Evolutionary conservation across 768 basidiomycete species (phyloP), one percentile per base, ranked within the genome.

Genomic region (Lentinula guzmanii): DNA sequence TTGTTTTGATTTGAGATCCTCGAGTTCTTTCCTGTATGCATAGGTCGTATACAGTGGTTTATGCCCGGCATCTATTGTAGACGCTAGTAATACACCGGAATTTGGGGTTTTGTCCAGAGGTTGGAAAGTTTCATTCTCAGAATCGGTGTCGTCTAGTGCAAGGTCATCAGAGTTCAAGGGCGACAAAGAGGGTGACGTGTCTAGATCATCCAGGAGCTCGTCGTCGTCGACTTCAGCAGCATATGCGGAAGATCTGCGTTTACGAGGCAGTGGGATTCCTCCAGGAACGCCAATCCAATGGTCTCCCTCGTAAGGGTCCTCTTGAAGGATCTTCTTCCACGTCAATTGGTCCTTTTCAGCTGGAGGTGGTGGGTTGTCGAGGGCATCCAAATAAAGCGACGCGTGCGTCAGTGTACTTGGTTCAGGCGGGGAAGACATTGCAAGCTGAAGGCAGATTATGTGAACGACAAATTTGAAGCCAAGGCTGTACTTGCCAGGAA

Each of bases 231-330:
- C 75, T 46, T 72, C 73, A 50, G 79, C 78, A 69, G 52, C 77
- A 74, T 6, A 77, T 69, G 15, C 63, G 37, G 8, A 61, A 10
- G 15, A 63, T 65, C 15, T 67, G 58, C 70, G 73, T 11, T 51
- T 62, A 76, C 78, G 46, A 60, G 73, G 75, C 33, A 84, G 82
- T n/a, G 77, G 70, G 31, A 82, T 80, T 28, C 79, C 61, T 7
- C 79, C 86, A 63, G 83, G 83, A n/a, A 82, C 82, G 1, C 89
- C 89, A 67, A 90, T 82, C 91, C 91, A 93, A 67, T 93, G 91
- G 63, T 93, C 85, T 15, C 89, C 92, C 71, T 93, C 89, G 63
- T 91, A 89, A 3, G 91, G 90, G 61, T 93, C 91, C 66, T 91
- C 91, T 1, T 81, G 81, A 15, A 93, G 79, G 55, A 94, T 93